Evolutionary conservation across 108 stramenopile genomes (phyloP), one percentile per base, ranked within the genome.

Genomic region (Cyclotella distinguenda): DNA sequence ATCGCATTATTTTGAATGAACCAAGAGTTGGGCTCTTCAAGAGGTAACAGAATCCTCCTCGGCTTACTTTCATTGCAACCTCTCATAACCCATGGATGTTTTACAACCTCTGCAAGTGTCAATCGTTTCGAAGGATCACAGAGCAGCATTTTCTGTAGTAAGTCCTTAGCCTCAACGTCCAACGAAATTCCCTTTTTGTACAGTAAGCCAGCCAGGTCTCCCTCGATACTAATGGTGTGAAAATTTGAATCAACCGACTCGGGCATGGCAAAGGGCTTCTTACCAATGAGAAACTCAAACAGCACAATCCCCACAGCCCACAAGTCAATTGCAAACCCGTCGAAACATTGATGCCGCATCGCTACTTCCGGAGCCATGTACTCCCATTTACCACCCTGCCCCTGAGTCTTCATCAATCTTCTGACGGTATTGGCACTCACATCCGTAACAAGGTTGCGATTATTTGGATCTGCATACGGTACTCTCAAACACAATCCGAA

Each of bases 301-400:
- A 96, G 74, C 48, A 96, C 87, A 11, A 96, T 85, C 10, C 92
- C 95, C 22, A 71, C 62, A 1, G 95, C 90, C 95, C 95, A 96
- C 21, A 96, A 67, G 76, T 97, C 96, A 34, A 91, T 86, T 5
- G 93, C 82, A 59, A 90, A 92, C 11, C 92, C 92, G 45, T 96
- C 86, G 76, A 94, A 93, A 10, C 70, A 68, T 27, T 57, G 76
- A 15, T 68, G 57, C 21, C 68, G 78, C 22, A 70, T 60, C 6
- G 91, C 60, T 39, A 87, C 83, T 38, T 95, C 94, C 4, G 95
- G 95, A 8, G 81, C 56, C 81, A 87, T 84, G 74, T 87, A 84
- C 19, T 76, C 72, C 43, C 51, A 77, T 26, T 70, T 81, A 0
- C 86, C 86, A 31, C 74, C 81, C 13, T 69, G 80, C 12, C 81